Evolutionary conservation across 192 early-diverging fungal genomes (phyloP), one percentile per base, ranked within the genome.

Genomic region (Mortierella antarctica): DNA sequence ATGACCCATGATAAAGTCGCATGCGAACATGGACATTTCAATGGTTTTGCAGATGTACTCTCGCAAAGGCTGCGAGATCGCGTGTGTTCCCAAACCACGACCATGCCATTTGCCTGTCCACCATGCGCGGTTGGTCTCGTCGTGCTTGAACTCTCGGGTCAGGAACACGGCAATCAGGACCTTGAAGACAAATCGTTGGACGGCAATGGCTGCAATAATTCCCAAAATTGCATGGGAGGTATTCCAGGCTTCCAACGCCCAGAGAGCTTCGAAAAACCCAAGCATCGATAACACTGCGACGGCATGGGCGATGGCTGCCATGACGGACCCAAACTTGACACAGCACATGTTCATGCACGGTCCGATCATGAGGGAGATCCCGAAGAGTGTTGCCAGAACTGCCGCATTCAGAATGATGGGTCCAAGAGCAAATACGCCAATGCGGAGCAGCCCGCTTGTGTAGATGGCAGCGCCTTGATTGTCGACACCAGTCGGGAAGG

Each of bases 91-190:
- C 83, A 94, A 84, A 51, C 90, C 91, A 71, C 89, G 89, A 40
- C 92, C 91, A 46, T 92, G 88, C 92, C 94, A 95, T 63, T 89
- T 88, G 18, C 94, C 94, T 10, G 92, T 93, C 94, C 94, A 95
- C 94, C 94, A 95, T 20, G 92, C 94, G 52, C 91, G 86, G 72
- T 95, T 95, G 17, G 92, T 86, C 83, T 92, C 92, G 79, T 94
- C 92, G 76, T 93, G 90, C 67, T 92, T 92, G 86, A 94, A 91
- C 85, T 95, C 94, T 50, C 94, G 88, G 57, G 94, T 89, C 65
- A 95, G 80, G 73, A 92, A 90, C 51, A 93, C 62, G 40, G 88
- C 84, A 64, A 90, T 88, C 62, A 94, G 62, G n/a, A 92, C 65
- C 49, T 91, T 91, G 83, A 93, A 90, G 23, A 92, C 70, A 51